phyloP scores from a whole-genome alignment of 352 stramenopile species.

The Phytophthora ohioensis region DNA sequence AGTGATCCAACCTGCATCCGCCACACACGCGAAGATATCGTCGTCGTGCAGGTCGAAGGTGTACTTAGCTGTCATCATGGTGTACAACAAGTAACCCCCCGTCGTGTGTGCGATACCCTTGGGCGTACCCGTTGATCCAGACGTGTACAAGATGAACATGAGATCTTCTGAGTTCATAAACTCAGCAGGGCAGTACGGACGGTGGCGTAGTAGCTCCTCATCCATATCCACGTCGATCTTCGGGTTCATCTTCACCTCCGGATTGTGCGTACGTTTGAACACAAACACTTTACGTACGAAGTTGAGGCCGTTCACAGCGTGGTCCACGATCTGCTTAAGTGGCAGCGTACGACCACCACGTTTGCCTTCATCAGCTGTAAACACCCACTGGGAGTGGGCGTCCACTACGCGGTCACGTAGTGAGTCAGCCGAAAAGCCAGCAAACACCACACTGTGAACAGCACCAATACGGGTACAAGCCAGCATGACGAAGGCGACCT shows the following conservation, averaged over 20 bases:
- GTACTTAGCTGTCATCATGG: slow-evolving; percentile 92
- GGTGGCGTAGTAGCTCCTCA: slow-evolving; percentile 84
- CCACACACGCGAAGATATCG: slow-evolving; percentile 95
- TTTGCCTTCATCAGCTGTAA: slow-evolving; percentile 93
- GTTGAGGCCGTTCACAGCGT: slow-evolving; percentile 85
- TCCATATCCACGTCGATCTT: slow-evolving; percentile 94
- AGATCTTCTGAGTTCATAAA: slow-evolving; percentile 97
- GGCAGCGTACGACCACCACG: slow-evolving; percentile 93
- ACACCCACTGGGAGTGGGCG: slow-evolving; percentile 86
- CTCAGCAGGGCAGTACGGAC: slow-evolving; percentile 96
- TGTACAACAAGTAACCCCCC: slow-evolving; percentile 95
- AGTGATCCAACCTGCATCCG: slow-evolving; percentile 98
- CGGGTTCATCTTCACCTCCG: slow-evolving; percentile 76
- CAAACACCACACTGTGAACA: slow-evolving; percentile 98
- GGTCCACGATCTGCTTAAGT: slow-evolving; percentile 97
- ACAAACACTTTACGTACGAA: slow-evolving; percentile 96
- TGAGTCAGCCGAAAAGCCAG: slow-evolving; percentile 94
- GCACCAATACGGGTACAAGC: slow-evolving; percentile 97
- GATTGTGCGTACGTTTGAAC: slow-evolving; percentile 90
- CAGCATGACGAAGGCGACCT: slow-evolving; percentile 97
- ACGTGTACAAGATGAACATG: slow-evolving; percentile 98
- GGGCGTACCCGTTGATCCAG: slow-evolving; percentile 94
- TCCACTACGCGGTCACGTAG: slow-evolving; percentile 96
- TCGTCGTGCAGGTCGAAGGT: slow-evolving; percentile 94
- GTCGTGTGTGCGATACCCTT: slow-evolving; percentile 97